Base-by-base conservation (phyloP, 2,329 filamentous ascomycete genomes). In the Lasiodiplodia sp. region DNA sequence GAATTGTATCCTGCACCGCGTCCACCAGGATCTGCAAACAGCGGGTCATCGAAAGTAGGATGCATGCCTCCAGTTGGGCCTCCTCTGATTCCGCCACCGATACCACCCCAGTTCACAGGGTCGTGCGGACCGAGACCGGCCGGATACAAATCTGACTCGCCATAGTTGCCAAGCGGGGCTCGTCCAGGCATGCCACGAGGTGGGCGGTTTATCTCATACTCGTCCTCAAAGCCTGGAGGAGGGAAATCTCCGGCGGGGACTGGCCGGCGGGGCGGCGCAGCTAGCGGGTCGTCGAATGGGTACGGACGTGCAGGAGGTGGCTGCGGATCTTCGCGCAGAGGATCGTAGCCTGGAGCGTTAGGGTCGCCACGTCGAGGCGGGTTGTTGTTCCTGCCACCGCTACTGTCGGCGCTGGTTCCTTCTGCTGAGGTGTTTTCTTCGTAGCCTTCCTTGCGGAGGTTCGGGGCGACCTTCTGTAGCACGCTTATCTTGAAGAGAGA, bases 151-250 rank as follows among this genome's bases (percentile, higher is more conserved):
- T 99, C 96, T 74, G 94, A 87, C 49, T 95, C 90, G 2, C 96
- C 96, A 62, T 97, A 91, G 71, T 88, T 88, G 28, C 67, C 67
- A 69, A 88, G 86, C 0, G 90, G 91, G 14, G 87, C 85, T 16
- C 84, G 81, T 31, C 83, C 86, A 7, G 83, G 83, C 74, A 81
- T 75, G 3, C 85, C 84, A 11, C 89, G 87, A 2, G 87, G 85
- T 0, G 90, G 92, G 1, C 89, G 85, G 70, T 92, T 89, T 69
- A 97, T 86, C 71, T 97, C 93, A 74, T 93, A 91, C 75, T 97
- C 94, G 77, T 99, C 95, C 72, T 98, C 96, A 72, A 98, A 98
- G 23, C 88, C 93, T 0, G 96, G 96, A 0, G 95, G 94, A 0
- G 91, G 88, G 72, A 97, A 94, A 72, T 94, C 92, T 11, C 85